Percentiles rank a stretch among this genome's conserved stretches.
phyloP scores from a whole-genome alignment of 495 filamentous ascomycete genomes.

The Penicillium canescens region DNA sequence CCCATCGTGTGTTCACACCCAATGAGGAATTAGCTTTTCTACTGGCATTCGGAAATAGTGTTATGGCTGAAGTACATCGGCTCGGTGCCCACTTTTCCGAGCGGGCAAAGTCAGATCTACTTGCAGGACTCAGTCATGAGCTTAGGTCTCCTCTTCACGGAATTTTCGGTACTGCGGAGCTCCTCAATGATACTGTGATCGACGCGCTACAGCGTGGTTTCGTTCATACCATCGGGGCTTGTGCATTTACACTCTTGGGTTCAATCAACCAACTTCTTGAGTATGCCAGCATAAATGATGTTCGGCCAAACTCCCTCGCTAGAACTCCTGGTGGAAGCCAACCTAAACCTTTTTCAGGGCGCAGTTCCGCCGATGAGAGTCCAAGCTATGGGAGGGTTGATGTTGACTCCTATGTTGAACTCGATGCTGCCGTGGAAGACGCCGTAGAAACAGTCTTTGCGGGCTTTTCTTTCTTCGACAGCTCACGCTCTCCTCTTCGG shows the following conservation, averaged over 20 bases:
- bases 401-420: constrained; percentile 17
- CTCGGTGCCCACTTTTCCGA: constrained; percentile 45
- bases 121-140: constrained; percentile 67
- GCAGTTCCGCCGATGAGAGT: background rate
- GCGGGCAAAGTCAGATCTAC: constrained; percentile 59
- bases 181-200: constrained; percentile 54
- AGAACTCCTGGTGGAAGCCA: background rate
- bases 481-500: constrained; percentile 2
- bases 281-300: constrained; percentile 38
- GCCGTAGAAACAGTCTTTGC: constrained; percentile 57
- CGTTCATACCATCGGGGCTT: constrained; percentile 61
- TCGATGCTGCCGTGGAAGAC: constrained; percentile 52
- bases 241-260: constrained; percentile 62
- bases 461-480: constrained; percentile 28
- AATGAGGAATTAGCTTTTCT: constrained; percentile 47
- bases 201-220: constrained; percentile 52
- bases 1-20: constrained; percentile 37
- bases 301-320: constrained; percentile 2
- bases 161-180: constrained; percentile 57
- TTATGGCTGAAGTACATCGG: constrained; percentile 59
- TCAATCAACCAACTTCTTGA: constrained; percentile 65
- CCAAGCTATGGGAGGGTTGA: constrained; percentile 1
- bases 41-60: constrained; percentile 54
- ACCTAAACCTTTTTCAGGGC: background rate
- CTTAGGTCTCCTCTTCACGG: constrained; percentile 64